Evolutionary conservation across 2,329 filamentous ascomycete species (phyloP), one percentile per base, ranked within the genome.

Genomic region (Colletotrichum sp.): DNA sequence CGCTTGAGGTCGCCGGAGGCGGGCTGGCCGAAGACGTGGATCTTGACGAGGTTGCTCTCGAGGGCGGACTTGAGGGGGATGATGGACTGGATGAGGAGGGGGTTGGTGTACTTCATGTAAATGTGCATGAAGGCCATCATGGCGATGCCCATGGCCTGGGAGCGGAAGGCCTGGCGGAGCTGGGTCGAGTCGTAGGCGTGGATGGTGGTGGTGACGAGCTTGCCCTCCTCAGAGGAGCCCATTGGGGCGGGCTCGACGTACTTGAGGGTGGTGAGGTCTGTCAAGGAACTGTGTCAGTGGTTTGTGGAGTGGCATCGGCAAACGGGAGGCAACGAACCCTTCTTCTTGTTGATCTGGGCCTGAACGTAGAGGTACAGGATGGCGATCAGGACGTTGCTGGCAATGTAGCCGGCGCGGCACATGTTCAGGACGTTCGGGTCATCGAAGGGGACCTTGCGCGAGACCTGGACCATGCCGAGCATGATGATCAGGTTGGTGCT

Each of bases 41-140:
- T 96, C 92, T 99, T 98, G 90, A 97, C 92, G 81, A 98, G 90
- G 90, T 98, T 99, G 88, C 94, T 91, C 90, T 99, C 97, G 86
- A 99, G 92, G 61, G 96, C 96, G 84, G 94, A 92, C 93, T 99
- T 99, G 86, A 99, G 90, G 38, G 97, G 97, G 84, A 99, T 97
- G 88, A 99, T 98, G 85, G 94, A 98, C 92, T 99, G 97, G 89
- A 99, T 98, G 82, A 98, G 90, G 67, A 99, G 94, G 57, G 97
- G 97, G 93, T 99, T 99, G 89, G 96, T 99, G 93, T 99, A 99
- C 87, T 98, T 96, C 91, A 99, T 94, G 93, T 99, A 99, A 77
- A 99, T 80, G 89, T 99, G 97, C 96, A 99, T 99, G 83, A 98
- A 95, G 77, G 87, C 93, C 96, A 99, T 99, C 96, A 99, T 99